Evolutionary conservation across 345 rosid species (phyloP), one percentile per base, ranked within the genome.

Genomic region (Populus deltoides): DNA sequence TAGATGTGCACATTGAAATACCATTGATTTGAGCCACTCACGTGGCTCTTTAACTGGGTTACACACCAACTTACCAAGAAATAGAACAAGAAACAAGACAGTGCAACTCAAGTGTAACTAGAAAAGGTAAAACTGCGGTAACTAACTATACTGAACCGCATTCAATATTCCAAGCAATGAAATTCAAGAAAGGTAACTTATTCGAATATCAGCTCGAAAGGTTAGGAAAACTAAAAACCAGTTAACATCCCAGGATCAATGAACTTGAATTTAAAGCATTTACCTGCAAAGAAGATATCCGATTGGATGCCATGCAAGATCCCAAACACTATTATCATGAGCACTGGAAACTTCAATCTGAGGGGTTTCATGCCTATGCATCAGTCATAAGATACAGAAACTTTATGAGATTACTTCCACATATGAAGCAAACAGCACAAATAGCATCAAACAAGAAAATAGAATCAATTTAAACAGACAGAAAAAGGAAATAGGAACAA

Each of bases 281-380:
- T 82, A 96, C 99, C 99, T 96, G 94, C 98, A 90, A 80, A 96
- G 98, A 77, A 96, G 93, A 86, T 96, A 96, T 75, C 99, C 99
- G 73, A 92, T 91, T 76, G 99, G 99, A 88, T 96, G 99, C 99
- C 98, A 93, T 45, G 97, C 90, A 75, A 96, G 91, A 88, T 93
- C 97, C 97, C 97, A 96, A 55, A 96, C 97, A 81, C 95, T 90
- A 83, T 88, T 90, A 81, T 92, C 99, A 86, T 96, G 99, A 31
- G 97, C 97, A 82, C 78, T 88, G 18, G 88, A 57, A 77, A 91
- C 91, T 86, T 96, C 98, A 85, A 90, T 86, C 88, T 93, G 97
- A 39, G 98, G 99, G 74, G 90, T 90, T 86, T 91, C 99, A 90
- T 92, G 97, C 88, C 99, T 92, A 95, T 24, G 71, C 69, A 85